Percentiles rank a stretch among this genome's conserved stretches.
These are phyloP conservation scores for Onygena corvina DNA, from an alignment of 2,329 filamentous ascomycete species.

Conservation along the genomic window DNA sequence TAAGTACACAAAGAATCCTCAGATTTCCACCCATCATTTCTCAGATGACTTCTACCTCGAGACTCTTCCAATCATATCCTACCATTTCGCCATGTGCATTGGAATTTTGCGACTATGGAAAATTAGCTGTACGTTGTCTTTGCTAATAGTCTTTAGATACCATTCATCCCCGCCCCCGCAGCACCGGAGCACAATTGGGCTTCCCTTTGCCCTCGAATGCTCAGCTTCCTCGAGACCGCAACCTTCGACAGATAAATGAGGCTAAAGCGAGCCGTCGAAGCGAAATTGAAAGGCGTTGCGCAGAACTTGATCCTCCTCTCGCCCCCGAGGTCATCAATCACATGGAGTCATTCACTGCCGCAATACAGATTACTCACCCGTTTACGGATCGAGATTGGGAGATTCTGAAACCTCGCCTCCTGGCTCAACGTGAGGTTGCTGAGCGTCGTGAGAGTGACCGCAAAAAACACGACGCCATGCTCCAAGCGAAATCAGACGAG, in stretches of 20 bases:
- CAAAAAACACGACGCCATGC: slow-evolving; percentile 36
- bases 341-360: slow-evolving; percentile 62
- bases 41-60: background rate
- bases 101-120: no score
- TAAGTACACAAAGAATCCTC: background rate
- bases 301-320: slow-evolving; percentile 54
- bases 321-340: slow-evolving; percentile 50
- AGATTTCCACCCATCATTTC: background rate
- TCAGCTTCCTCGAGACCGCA: slow-evolving; percentile 36
- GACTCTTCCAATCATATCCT: no score
- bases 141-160: background rate
- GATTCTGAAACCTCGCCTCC: slow-evolving; percentile 53
- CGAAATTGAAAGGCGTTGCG: slow-evolving; percentile 61
- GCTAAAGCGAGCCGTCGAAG: slow-evolving; percentile 51
- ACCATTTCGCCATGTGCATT: no score
- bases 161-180: background rate
- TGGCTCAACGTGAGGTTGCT: slow-evolving; percentile 54
- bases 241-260: slow-evolving; percentile 50
- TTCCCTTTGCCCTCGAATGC: slow-evolving; percentile 1
- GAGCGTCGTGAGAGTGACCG: slow-evolving; percentile 44
- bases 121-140: background rate
- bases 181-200: background rate
- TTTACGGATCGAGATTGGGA: slow-evolving; percentile 60
- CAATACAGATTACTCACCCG: slow-evolving; percentile 55
- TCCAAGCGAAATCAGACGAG: slow-evolving; percentile 38